These are phyloP conservation scores for Schizochytrium sp. DNA, from an alignment of 108 stramenopile species.

Conservation along the genomic window DNA sequence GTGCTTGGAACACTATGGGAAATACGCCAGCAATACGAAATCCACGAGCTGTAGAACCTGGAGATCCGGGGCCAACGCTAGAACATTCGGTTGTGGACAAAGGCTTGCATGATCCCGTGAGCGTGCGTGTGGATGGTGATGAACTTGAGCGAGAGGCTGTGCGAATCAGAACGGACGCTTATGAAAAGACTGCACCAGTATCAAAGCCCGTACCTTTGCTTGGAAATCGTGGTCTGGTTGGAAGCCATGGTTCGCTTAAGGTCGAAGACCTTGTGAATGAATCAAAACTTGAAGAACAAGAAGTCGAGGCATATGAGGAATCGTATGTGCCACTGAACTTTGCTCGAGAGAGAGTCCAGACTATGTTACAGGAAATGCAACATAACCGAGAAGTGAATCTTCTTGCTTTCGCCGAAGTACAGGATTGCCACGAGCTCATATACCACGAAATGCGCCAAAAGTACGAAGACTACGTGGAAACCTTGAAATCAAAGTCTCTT, in stretches of 20 bases:
- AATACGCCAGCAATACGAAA: background rate
- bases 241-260: background rate
- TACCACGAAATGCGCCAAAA: background rate
- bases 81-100: background rate
- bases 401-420: background rate
- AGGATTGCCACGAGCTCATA: conserved; percentile 38
- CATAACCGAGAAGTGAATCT: conserved; percentile 15
- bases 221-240: conserved; percentile 29
- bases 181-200: background rate
- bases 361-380: conserved; percentile 14
- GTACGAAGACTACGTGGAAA: conserved; percentile 39
- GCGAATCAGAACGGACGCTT: background rate
- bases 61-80: background rate
- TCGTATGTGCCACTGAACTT: background rate
- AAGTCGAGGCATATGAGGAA: background rate
- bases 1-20: background rate
- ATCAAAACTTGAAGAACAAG: background rate
- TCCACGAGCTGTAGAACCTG: background rate
- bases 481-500: conserved; percentile 2
- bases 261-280: conserved; percentile 48
- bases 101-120: background rate
- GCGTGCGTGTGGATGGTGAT: conserved; percentile 1
- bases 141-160: conserved; percentile 23
- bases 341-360: conserved; percentile 1
- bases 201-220: background rate